Conservation (phyloP, 306 rosid species). For the Cucumis melo region DNA sequence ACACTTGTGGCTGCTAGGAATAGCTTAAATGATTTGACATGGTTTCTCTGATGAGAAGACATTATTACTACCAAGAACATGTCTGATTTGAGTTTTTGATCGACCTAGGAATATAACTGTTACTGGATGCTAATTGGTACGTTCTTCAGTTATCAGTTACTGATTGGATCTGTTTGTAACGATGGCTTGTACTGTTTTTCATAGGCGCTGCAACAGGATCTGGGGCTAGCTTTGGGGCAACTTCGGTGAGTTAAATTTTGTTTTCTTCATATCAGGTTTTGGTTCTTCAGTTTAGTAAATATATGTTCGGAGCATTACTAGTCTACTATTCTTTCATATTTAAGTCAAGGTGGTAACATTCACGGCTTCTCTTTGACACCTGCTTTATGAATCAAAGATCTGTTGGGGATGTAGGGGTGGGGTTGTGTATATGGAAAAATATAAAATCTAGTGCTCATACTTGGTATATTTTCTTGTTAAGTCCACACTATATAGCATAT, state of each 20-base stretch:
- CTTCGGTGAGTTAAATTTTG: slow-evolving; percentile 39
- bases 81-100: background rate
- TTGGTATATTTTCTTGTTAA: background rate
- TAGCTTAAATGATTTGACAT: background rate
- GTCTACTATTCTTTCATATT: background rate
- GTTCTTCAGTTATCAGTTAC: background rate
- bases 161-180: background rate
- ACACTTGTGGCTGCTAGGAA: background rate
- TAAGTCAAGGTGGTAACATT: background rate
- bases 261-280: slow-evolving; percentile 4
- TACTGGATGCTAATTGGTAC: background rate
- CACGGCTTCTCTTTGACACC: background rate
- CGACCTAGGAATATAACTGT: background rate
- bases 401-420: background rate
- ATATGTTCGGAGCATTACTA: background rate
- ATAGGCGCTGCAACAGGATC: slow-evolving; percentile 66
- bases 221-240: slow-evolving; percentile 79
- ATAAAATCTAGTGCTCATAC: background rate
- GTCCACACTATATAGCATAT: background rate
- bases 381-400: background rate
- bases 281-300: background rate
- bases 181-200: slow-evolving; percentile 9
- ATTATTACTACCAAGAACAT: background rate
- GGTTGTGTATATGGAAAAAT: background rate
- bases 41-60: background rate